Conservation (phyloP, 768 basidiomycete genomes). For the Leccinum incarnatum region DNA sequence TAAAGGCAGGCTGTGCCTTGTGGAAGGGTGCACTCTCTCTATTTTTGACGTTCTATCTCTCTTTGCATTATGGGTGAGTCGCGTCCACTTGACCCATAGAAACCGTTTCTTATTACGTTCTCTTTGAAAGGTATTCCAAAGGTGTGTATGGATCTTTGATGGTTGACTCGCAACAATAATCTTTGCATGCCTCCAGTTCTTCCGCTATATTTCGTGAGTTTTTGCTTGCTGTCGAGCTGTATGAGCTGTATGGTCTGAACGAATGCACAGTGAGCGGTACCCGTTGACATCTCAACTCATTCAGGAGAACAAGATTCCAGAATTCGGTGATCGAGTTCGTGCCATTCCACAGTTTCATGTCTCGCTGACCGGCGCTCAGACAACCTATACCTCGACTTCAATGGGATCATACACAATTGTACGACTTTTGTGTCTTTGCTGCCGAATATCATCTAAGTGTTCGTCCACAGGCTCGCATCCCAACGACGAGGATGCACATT, state of each 20-base stretch:
- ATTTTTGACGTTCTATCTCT: conserved; percentile 10
- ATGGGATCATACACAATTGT: conserved; percentile 89
- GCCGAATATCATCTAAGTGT: background rate
- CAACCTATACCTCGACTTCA: conserved; percentile 93
- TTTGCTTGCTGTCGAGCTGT: too few species aligned
- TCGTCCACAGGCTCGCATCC: conserved; percentile 76
- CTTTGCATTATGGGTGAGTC: conserved; percentile 23
- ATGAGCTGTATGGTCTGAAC: conserved; percentile 11
- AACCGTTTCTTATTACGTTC: conserved; percentile 2
- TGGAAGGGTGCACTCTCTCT: background rate
- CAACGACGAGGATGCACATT: conserved; percentile 94
- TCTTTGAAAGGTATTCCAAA: conserved; percentile 55
- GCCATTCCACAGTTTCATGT: background rate
- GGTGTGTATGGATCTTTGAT: conserved; percentile 37
- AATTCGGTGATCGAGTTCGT: conserved; percentile 67
- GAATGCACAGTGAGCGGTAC: conserved; percentile 77
- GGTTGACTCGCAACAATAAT: conserved; percentile 8
- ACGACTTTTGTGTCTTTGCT: background rate
- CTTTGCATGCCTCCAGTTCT: conserved; percentile 58
- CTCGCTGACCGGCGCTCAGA: conserved; percentile 42
- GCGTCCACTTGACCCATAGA: background rate
- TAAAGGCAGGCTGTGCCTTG: conserved; percentile 12
- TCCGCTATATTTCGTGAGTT: conserved; percentile 90
- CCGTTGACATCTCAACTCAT: conserved; percentile 97
- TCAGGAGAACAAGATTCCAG: conserved; percentile 97